Base-by-base conservation (phyloP, 345 rosid genomes). In the Gossypium anomalum region DNA sequence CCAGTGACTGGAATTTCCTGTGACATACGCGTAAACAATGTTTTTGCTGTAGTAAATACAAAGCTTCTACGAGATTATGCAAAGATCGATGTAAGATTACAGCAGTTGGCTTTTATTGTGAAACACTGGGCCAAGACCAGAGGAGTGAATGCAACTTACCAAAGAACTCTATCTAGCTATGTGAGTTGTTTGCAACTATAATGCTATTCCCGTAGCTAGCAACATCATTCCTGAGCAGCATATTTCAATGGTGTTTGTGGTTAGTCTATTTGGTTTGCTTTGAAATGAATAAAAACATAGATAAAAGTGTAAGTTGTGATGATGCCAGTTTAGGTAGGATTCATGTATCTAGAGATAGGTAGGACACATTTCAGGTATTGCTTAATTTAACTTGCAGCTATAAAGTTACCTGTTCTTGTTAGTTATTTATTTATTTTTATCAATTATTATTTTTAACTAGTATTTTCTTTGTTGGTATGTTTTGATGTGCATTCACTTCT, bases 91-190 rank as follows among this genome's bases (percentile, higher is more conserved):
- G 88, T 44, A 60, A 89, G 98, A 70, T 78, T 91, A 77, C 83
- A 84, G 77, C 99, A 95, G 82, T 77, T 95, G 79, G 97, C 93
- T 76, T 93, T 86, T 80, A 87, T 93, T 76, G 92, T 95, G 68
- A 95, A 95, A 81, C 98, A 95, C 70, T 95, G 98, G 99, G 99
- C 98, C 60, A 93, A 93, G 78, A 89, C 97, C 3, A 90, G 98
- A 84, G 91, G 85, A 65, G 99, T 95, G 17, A 95, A 93, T 81
- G 93, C 85, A 85, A 93, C 98, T 78, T 93, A 95, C 79, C 97
- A 89, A 64, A 98, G 99, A 86, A 95, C 99, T 43, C 83, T 95
- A 27, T 95, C 99, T 70, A 95, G 99, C 88, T 95, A 93, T 67
- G 98, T 95, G 79, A 91, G 99, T 89, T 69, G 19, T 60, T 75